Base-by-base conservation (phyloP, 345 rosid genomes). In the Gossypium mustelinum region DNA sequence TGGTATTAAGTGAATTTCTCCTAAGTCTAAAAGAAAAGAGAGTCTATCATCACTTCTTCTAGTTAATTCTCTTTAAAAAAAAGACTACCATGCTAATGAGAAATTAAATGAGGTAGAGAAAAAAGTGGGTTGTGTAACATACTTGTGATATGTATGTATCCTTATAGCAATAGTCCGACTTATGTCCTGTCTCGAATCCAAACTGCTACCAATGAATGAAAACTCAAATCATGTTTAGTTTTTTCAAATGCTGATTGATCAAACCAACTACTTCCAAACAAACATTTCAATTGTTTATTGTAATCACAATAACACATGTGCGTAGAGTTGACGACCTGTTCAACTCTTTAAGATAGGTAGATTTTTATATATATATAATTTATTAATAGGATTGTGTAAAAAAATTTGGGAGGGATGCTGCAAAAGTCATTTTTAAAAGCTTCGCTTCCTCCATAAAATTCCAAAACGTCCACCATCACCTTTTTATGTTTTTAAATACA, bases 391-490 rank as follows among this genome's bases (percentile, higher is more conserved):
- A 41, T 24, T 16, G 25, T 45, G 47, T n/a, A 25, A 20, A n/a
- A 22, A 73, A 76, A n/a, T 79, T 55, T 5, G 41, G 41, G 41
- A 34, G 41, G 41, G 41, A 34, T 34, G 7, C 7, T 34, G 41
- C 7, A 34, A 29, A 50, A 10, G 57, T 10, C 13, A 43, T 74
- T 76, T 61, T 52, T 34, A 34, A 34, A 44, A 77, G 78, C 16
- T 34, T 81, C 4, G n/a, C 22, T 48, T 70, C 79, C 82, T 70
- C 68, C 86, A 80, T 63, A 81, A 79, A 78, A 73, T 59, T 81
- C 86, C 87, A 82, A 82, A 84, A 39, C 63, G 39, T 63, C 66
- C 65, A 77, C 3, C 77, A 61, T 58, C 80, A 76, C 65, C 81
- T 11, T 41, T 14, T 5, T 18, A 11, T 18, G 41, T 59, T 72